These are phyloP conservation scores for Plantago ovata DNA, from an alignment of 257 asterid species.

Conservation along the genomic window DNA sequence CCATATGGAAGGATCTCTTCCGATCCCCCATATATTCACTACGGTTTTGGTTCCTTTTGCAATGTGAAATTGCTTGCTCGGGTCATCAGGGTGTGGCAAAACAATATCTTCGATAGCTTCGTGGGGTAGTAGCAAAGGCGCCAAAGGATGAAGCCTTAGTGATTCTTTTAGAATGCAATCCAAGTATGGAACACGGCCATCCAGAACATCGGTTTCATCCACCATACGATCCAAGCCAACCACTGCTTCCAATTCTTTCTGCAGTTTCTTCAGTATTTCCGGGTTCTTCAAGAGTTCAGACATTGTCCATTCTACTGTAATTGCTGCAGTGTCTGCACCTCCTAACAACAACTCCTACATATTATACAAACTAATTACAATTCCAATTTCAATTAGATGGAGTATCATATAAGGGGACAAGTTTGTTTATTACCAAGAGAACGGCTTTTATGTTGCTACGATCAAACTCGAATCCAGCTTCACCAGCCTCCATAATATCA, in stretches of 20 bases:
- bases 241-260: background rate
- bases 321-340: background rate
- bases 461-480: background rate
- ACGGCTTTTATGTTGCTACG: background rate
- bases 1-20: background rate
- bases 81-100: too few relatives aligned
- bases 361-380: background rate
- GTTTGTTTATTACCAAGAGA: background rate
- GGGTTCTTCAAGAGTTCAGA: background rate
- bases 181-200: background rate
- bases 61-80: too few relatives aligned
- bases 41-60: background rate
- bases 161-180: background rate
- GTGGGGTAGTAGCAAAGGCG: constrained; percentile 1
- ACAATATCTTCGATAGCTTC: background rate
- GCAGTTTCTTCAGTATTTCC: background rate
- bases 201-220: background rate
- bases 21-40: background rate
- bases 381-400: background rate
- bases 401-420: too few relatives aligned
- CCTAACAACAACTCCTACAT: background rate
- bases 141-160: background rate
- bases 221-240: constrained; percentile 4
- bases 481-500: background rate
- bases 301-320: background rate